Percentiles rank a stretch among this genome's conserved stretches.
Conservation (phyloP, 129 eudicot species). For the Artemisia tridentata region DNA sequence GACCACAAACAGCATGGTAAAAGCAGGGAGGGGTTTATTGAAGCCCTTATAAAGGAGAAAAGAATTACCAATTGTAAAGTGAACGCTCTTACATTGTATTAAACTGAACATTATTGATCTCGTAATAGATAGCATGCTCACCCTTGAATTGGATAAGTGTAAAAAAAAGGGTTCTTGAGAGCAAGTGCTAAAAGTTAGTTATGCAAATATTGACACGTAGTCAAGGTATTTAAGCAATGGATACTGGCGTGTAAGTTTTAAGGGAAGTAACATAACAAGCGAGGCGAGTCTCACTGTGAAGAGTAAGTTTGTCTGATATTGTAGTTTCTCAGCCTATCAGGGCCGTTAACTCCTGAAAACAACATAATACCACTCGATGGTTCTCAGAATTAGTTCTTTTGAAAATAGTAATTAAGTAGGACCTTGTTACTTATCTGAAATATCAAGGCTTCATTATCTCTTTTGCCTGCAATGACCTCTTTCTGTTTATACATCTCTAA, state of each 20-base stretch:
- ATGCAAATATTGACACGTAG: neutral
- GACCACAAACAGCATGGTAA: neutral
- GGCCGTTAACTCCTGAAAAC: slow-evolving; percentile 5
- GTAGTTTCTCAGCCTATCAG: neutral
- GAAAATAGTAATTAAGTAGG: neutral
- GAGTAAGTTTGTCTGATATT: neutral
- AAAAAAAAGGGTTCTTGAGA: neutral
- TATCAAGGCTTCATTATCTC: neutral
- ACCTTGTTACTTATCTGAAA: neutral
- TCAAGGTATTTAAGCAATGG: neutral
- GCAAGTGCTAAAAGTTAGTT: neutral
- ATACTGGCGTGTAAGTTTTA: neutral
- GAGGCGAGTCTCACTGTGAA: neutral
- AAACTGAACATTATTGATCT: neutral
- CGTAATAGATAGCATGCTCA: neutral
- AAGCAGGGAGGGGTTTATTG: neutral
- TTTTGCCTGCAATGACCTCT: neutral
- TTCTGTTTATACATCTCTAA: neutral
- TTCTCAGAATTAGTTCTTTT: neutral
- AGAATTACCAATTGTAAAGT: neutral
- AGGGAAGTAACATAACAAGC: slow-evolving; percentile 4
- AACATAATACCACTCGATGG: neutral
- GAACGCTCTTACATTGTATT: neutral
- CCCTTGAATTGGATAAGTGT: neutral
- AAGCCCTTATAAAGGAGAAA: neutral